These are phyloP conservation scores for Mrakia hoshinonis DNA, from an alignment of 768 basidiomycete species.

Conservation along the genomic window DNA sequence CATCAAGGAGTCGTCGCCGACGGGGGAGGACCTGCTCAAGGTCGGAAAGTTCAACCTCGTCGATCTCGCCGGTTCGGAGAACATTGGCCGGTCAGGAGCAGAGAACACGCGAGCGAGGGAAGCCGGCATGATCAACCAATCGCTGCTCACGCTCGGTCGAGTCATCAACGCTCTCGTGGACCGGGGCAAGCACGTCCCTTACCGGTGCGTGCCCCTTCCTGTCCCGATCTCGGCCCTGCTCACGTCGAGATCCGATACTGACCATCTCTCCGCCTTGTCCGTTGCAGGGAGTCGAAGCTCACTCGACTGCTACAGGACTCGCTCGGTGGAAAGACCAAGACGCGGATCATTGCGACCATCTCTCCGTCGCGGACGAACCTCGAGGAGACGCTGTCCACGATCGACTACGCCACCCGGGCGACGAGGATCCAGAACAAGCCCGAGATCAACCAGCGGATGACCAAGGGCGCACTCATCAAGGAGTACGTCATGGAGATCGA, in stretches of 20 bases:
- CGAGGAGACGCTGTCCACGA: constrained; percentile 94
- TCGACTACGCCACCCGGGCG: constrained; percentile 91
- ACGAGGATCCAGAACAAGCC: constrained; percentile 93
- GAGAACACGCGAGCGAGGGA: constrained; percentile 90
- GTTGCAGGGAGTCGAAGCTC: constrained; percentile 70
- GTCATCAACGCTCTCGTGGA: constrained; percentile 96
- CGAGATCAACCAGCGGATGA: constrained; percentile 89
- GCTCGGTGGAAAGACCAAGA: constrained; percentile 93
- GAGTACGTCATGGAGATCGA: constrained; percentile 92
- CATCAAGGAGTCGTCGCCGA: constrained; percentile 58
- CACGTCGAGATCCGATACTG: constrained; percentile 36
- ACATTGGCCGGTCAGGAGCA: constrained; percentile 89
- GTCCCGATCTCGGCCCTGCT: neutral
- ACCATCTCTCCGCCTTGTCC: neutral
- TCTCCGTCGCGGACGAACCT: constrained; percentile 87
- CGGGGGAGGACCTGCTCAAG: constrained; percentile 77
- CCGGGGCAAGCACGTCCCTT: constrained; percentile 82
- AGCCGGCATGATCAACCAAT: constrained; percentile 98
- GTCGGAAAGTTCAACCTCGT: constrained; percentile 95
- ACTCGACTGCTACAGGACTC: constrained; percentile 97
- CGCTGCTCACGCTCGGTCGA: constrained; percentile 86
- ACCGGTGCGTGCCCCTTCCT: constrained; percentile 53
- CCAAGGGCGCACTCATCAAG: constrained; percentile 79
- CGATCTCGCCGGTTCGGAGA: constrained; percentile 94
- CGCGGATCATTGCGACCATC: constrained; percentile 92